Evolutionary conservation across 31 red algal species (phyloP).

Genomic region (Odonthalia washingtoniensis): DNA sequence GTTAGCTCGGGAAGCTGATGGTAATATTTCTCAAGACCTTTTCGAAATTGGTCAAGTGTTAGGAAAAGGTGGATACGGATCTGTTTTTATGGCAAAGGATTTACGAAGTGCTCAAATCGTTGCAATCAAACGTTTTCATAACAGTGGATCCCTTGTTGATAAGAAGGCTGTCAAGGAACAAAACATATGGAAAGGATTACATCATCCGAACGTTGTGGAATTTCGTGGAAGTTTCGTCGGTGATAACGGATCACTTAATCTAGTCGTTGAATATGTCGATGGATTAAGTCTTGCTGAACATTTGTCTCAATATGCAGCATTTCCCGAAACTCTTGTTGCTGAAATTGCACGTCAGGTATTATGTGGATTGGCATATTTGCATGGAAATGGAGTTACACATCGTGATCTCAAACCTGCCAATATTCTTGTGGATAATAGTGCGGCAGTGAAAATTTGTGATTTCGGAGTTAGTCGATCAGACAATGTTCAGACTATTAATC

Average conservation of each 20-base stretch:
- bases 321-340: slow-evolving; percentile 83
- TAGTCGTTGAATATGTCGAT: slow-evolving; percentile 95
- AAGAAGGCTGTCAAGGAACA: slow-evolving; percentile 93
- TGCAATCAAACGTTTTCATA: slow-evolving; percentile 93
- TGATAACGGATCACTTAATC: slow-evolving; percentile 76
- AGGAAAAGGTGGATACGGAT: slow-evolving; percentile 88
- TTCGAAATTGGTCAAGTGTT: slow-evolving; percentile 95
- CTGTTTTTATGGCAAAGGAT: slow-evolving; percentile 89
- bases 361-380: slow-evolving; percentile 82
- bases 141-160: slow-evolving; percentile 72
- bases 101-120: slow-evolving; percentile 73
- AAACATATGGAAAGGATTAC: slow-evolving; percentile 87
- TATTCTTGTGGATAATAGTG: slow-evolving; percentile 85
- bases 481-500: slow-evolving; percentile 85
- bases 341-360: slow-evolving; percentile 87
- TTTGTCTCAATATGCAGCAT: slow-evolving; percentile 88
- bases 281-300: slow-evolving; percentile 88
- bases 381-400: slow-evolving; percentile 90
- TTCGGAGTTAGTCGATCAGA: slow-evolving; percentile 93
- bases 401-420: slow-evolving; percentile 96
- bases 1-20: slow-evolving; percentile 64
- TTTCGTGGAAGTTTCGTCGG: slow-evolving; percentile 91
- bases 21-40: slow-evolving; percentile 74
- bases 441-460: slow-evolving; percentile 94
- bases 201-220: slow-evolving; percentile 87